phyloP scores from a whole-genome alignment of 305 asterid genomes.

The Euphrasia arctica region DNA sequence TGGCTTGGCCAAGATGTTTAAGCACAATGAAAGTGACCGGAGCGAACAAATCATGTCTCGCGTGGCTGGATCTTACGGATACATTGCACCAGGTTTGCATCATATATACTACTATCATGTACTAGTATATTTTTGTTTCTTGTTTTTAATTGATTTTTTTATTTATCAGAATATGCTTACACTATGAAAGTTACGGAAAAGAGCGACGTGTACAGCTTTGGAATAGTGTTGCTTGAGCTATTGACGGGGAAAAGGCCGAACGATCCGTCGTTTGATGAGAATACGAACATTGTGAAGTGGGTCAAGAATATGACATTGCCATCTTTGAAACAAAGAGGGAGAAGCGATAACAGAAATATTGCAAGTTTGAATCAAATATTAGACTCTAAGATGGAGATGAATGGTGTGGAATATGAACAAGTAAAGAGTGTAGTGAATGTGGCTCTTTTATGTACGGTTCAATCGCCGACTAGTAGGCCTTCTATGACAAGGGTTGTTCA shows the following conservation, averaged over 20 bases:
- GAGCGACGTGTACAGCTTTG: conserved; percentile 88
- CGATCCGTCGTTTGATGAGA: conserved; percentile 58
- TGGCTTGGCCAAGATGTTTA: no score
- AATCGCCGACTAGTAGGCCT: neutral
- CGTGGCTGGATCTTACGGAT: no score
- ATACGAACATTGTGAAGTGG: conserved; percentile 59
- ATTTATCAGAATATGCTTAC: conserved; percentile 56
- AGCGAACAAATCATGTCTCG: no score
- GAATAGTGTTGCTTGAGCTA: conserved; percentile 72
- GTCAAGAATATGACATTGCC: neutral
- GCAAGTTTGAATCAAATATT: neutral
- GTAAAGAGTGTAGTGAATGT: neutral
- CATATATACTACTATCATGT: conserved; percentile 20
- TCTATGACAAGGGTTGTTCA: neutral
- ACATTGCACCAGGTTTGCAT: neutral
- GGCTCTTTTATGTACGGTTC: neutral
- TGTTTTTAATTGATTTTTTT: conserved; percentile 14
- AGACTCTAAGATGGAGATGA: neutral
- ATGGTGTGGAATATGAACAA: neutral
- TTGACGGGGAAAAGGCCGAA: conserved; percentile 67
- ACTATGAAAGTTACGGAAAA: conserved; percentile 72
- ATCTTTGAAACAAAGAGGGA: neutral
- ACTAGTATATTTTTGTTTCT: no score
- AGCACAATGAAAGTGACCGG: neutral
- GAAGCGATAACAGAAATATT: neutral